phyloP scores from a whole-genome alignment of 2,329 filamentous ascomycete genomes.

The Paecilomyces dactylethromorphus region DNA sequence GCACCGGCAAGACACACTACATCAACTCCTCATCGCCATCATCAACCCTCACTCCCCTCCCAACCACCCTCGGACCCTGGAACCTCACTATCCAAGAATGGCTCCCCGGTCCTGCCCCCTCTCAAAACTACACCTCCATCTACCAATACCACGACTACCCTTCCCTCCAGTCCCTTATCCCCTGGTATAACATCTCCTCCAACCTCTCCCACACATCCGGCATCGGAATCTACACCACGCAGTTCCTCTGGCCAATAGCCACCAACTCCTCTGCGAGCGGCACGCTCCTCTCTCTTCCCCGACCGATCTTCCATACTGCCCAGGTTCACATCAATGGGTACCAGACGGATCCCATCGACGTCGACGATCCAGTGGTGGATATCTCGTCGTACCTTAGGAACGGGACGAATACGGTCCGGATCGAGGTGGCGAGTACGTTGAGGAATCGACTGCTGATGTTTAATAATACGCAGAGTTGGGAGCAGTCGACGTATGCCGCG shows the following conservation, averaged over 20 bases:
- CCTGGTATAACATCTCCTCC: neutral
- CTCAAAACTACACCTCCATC: neutral
- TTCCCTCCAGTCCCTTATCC: neutral
- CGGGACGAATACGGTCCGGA: neutral
- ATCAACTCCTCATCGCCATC: neutral
- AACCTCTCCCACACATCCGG: neutral
- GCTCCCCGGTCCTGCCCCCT: neutral
- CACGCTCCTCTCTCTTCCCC: neutral
- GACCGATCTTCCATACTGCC: neutral
- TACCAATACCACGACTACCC: neutral
- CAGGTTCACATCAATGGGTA: neutral
- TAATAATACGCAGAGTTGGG: conserved; percentile 1
- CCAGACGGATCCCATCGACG: neutral
- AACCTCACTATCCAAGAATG: neutral
- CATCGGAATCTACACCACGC: neutral
- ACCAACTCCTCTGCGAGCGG: neutral
- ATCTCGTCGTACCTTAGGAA: neutral
- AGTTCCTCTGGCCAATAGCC: neutral
- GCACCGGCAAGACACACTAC: neutral
- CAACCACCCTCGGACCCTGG: neutral
- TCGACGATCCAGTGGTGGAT: neutral
- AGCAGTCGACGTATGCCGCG: neutral
- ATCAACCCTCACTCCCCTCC: too few relatives aligned
- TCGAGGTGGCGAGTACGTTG: neutral
- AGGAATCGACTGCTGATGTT: neutral